Conservation (phyloP, 169 alveolate species). For the Cryptosporidium viatorum region DNA sequence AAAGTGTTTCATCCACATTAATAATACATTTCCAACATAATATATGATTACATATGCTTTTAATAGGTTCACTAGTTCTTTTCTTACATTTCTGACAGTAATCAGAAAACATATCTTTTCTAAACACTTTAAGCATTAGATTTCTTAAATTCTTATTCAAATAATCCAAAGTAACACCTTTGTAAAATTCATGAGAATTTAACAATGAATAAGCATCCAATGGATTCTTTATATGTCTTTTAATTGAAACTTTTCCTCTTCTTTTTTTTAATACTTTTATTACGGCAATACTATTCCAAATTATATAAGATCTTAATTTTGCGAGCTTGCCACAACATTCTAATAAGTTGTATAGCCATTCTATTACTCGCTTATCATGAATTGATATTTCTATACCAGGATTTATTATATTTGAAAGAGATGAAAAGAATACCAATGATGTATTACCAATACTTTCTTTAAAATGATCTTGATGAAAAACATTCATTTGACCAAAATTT, state of each 20-base stretch:
- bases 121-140: slow-evolving; percentile 45
- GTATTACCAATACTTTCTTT: not conserved
- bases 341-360: slow-evolving; percentile 62
- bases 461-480: not conserved
- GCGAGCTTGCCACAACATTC: slow-evolving; percentile 73
- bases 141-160: slow-evolving; percentile 29
- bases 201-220: slow-evolving; percentile 33
- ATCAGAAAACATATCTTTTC: slow-evolving; percentile 52
- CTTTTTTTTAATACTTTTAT: slow-evolving; percentile 71
- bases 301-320: slow-evolving; percentile 39
- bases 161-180: slow-evolving; percentile 28
- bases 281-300: slow-evolving; percentile 76
- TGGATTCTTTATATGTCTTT: slow-evolving; percentile 49
- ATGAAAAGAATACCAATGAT: slow-evolving; percentile 39
- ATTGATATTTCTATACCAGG: slow-evolving; percentile 23
- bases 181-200: slow-evolving; percentile 43
- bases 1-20: slow-evolving; percentile 20
- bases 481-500: not conserved
- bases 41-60: slow-evolving; percentile 59
- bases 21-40: slow-evolving; percentile 66
- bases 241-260: slow-evolving; percentile 19
- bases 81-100: slow-evolving; percentile 58
- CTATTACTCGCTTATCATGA: slow-evolving; percentile 35
- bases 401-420: slow-evolving; percentile 6
- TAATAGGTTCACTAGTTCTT: slow-evolving; percentile 59